phyloP scores from a whole-genome alignment of 2,329 filamentous ascomycete species.

The Chaetomium sp. region DNA sequence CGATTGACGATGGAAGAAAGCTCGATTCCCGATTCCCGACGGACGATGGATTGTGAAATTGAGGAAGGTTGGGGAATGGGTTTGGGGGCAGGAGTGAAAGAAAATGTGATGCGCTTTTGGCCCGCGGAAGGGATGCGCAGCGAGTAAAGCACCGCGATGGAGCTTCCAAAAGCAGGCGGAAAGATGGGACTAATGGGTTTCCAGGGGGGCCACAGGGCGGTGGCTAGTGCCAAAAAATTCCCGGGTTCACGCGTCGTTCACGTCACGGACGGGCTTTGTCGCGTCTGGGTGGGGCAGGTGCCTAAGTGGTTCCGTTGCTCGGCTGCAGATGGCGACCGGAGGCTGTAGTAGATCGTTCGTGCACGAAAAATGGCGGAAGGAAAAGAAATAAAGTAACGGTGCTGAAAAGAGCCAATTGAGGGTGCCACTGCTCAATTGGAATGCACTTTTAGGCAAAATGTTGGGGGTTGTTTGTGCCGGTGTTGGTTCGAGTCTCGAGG shows the following conservation, averaged over 20 bases:
- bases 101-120: too few species aligned
- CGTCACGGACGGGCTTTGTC: slow-evolving; percentile 17
- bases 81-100: not conserved
- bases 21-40: slow-evolving; percentile 4
- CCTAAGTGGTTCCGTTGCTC: slow-evolving; percentile 17
- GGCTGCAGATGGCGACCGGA: slow-evolving; percentile 7
- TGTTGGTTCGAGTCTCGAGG: too few species aligned
- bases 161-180: not conserved
- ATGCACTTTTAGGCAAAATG: not conserved
- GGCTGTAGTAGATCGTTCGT: slow-evolving; percentile 6
- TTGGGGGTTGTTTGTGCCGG: not conserved
- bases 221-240: slow-evolving; percentile 20
- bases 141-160: slow-evolving; percentile 16
- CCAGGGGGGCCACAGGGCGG: slow-evolving; percentile 16
- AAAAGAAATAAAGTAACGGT: not conserved
- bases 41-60: slow-evolving; percentile 8
- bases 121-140: slow-evolving; percentile 11
- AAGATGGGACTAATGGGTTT: too few species aligned
- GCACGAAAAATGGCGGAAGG: not conserved
- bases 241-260: slow-evolving; percentile 20
- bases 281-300: slow-evolving; percentile 17
- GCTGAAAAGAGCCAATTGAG: not conserved
- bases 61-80: slow-evolving; percentile 7
- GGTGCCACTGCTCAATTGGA: too few species aligned
- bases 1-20: slow-evolving; percentile 19